These are phyloP conservation scores for Pistacia integerrima DNA, from an alignment of 345 rosid species.

Conservation along the genomic window DNA sequence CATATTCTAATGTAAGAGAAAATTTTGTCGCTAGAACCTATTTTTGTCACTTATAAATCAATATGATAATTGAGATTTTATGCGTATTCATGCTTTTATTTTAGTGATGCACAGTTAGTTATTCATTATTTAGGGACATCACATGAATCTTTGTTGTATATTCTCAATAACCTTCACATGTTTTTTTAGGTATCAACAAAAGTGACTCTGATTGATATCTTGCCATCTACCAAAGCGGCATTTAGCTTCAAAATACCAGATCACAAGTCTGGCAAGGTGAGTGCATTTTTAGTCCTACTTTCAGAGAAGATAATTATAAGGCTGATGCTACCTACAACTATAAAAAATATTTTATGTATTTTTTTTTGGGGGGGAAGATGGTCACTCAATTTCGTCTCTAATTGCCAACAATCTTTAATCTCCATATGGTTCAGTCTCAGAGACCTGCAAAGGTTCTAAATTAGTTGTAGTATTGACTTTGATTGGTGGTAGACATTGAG, in stretches of 20 bases:
- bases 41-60: slow-evolving; percentile 8
- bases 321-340: background rate
- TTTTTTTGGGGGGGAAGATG: background rate
- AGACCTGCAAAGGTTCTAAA: background rate
- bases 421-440: too few relatives aligned
- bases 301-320: background rate
- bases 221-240: slow-evolving; percentile 60
- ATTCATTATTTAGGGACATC: background rate
- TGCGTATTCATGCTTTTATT: background rate
- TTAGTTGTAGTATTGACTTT: background rate
- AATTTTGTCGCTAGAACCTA: background rate
- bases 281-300: slow-evolving; percentile 29
- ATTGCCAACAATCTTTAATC: background rate
- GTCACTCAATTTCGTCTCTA: background rate
- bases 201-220: slow-evolving; percentile 60
- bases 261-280: slow-evolving; percentile 93
- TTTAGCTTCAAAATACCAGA: slow-evolving; percentile 78
- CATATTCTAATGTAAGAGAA: slow-evolving; percentile 63
- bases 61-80: background rate
- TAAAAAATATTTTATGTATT: background rate
- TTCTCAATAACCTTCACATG: background rate
- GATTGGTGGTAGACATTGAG: background rate
- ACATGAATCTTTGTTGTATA: slow-evolving; percentile 1
- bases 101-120: background rate
- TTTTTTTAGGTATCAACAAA: slow-evolving; percentile 60